A percentile compares a stretch with the other conserved stretches of the same genome.
These are phyloP conservation scores for Heteromeles arbutifolia DNA, from an alignment of 306 rosid species.

Conservation along the genomic window DNA sequence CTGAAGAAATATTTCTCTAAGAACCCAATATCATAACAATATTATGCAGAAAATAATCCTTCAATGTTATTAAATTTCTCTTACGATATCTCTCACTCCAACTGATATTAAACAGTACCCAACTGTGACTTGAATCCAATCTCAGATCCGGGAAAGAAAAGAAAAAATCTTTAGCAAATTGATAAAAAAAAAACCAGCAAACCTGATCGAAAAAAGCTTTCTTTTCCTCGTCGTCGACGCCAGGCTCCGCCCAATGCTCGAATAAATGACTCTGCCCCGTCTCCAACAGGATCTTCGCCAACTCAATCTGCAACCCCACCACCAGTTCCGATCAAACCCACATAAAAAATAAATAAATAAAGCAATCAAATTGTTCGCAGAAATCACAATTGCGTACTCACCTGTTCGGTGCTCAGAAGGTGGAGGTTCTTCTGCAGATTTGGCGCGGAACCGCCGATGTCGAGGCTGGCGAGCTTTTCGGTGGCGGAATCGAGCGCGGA, in stretches of 20 bases:
- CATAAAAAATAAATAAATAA: not conserved
- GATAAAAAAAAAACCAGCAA: not conserved
- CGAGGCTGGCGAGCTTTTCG: constrained; percentile 30
- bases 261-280: constrained; percentile 68
- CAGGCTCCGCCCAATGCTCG: constrained; percentile 68
- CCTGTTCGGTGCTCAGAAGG: constrained; percentile 61
- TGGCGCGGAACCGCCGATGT: constrained; percentile 31
- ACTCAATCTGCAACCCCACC: constrained; percentile 43
- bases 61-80: too few relatives aligned
- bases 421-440: constrained; percentile 42
- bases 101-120: not conserved
- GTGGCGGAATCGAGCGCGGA: constrained; percentile 23
- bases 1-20: not conserved
- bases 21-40: not conserved
- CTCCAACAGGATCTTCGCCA: constrained; percentile 53
- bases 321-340: constrained; percentile 10
- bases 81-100: too few relatives aligned
- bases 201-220: constrained; percentile 78
- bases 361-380: not conserved
- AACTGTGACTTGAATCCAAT: not conserved
- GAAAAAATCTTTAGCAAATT: not conserved
- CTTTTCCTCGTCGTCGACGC: constrained; percentile 67
- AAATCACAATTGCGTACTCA: not conserved
- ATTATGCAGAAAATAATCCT: not conserved
- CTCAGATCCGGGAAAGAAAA: not conserved